Evolutionary conservation across 2,329 filamentous ascomycete species (phyloP).

Genomic region (Colletotrichum lindemuthianum): DNA sequence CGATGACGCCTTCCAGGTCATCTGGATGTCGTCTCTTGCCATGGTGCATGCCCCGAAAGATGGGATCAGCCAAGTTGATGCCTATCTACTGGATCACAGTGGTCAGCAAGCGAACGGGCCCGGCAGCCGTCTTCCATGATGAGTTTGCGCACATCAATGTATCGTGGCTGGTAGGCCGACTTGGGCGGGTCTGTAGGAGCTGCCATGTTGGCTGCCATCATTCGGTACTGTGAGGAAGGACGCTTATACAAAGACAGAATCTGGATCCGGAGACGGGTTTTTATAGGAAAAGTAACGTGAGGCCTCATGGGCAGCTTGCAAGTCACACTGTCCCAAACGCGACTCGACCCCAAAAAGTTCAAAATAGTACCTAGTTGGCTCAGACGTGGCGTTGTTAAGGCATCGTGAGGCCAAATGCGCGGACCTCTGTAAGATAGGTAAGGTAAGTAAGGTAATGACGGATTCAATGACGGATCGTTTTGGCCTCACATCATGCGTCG

Average conservation of each 20-base stretch:
- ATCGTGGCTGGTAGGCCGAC: conserved; percentile 59
- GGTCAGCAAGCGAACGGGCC: conserved; percentile 27
- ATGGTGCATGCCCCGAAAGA: conserved; percentile 87
- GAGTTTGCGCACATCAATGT: conserved; percentile 66
- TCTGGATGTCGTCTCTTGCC: conserved; percentile 79
- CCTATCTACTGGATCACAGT: conserved; percentile 69
- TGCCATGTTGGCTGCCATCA: conserved; percentile 19
- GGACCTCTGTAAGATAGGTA: too few relatives aligned
- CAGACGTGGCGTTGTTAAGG: too few relatives aligned
- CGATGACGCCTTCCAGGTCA: conserved; percentile 80
- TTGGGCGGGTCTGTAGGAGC: conserved; percentile 20
- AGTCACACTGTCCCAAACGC: background rate
- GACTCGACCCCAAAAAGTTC: too few relatives aligned
- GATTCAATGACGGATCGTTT: background rate
- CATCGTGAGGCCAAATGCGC: too few relatives aligned
- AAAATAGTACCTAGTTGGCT: too few relatives aligned
- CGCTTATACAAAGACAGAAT: conserved; percentile 9
- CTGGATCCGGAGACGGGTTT: conserved; percentile 4
- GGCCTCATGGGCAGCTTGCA: conserved; percentile 13
- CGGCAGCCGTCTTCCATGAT: background rate
- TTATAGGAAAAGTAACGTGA: background rate
- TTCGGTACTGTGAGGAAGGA: conserved; percentile 5
- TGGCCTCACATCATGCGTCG: background rate
- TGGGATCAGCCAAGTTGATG: conserved; percentile 94
- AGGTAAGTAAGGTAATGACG: too few relatives aligned